A percentile compares a stretch with the other conserved stretches of the same genome.
phyloP scores from a whole-genome alignment of 1,139 yeast genomes.

The Pichiaceae sp. region DNA sequence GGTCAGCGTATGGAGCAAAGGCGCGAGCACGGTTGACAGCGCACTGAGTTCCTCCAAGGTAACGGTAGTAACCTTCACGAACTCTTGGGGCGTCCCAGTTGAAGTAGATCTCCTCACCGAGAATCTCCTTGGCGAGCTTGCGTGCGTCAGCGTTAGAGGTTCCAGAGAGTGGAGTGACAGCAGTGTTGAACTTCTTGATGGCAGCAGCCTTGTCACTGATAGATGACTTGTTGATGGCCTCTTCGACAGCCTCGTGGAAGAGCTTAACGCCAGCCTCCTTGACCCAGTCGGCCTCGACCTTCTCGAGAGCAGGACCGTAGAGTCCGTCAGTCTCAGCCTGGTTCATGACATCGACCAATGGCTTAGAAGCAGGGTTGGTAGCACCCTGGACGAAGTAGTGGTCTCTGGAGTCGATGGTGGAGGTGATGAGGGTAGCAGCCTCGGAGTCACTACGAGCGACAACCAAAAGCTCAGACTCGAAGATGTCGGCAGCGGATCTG shows the following conservation, averaged over 20 bases:
- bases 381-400: conserved; percentile 89
- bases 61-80: conserved; percentile 96
- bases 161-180: conserved; percentile 68
- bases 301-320: conserved; percentile 60
- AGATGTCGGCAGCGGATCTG: conserved; percentile 92
- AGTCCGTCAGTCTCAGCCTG: conserved; percentile 74
- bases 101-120: conserved; percentile 82
- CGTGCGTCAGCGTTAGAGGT: conserved; percentile 78
- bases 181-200: conserved; percentile 56
- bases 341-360: conserved; percentile 71
- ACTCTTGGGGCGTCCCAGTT: conserved; percentile 97
- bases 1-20: conserved; percentile 89
- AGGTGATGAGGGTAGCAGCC: conserved; percentile 90
- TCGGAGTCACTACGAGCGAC: conserved; percentile 97
- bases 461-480: conserved; percentile 75
- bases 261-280: conserved; percentile 77
- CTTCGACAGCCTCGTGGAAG: conserved; percentile 88
- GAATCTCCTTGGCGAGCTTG: conserved; percentile 61
- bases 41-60: conserved; percentile 94
- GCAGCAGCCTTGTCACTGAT: conserved; percentile 58
- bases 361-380: conserved; percentile 69
- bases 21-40: conserved; percentile 97
- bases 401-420: conserved; percentile 91
- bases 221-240: conserved; percentile 58
- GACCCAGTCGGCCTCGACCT: conserved; percentile 79